Conservation (phyloP, 1,284 basidiomycete species). For the Fistulina hepatica region DNA sequence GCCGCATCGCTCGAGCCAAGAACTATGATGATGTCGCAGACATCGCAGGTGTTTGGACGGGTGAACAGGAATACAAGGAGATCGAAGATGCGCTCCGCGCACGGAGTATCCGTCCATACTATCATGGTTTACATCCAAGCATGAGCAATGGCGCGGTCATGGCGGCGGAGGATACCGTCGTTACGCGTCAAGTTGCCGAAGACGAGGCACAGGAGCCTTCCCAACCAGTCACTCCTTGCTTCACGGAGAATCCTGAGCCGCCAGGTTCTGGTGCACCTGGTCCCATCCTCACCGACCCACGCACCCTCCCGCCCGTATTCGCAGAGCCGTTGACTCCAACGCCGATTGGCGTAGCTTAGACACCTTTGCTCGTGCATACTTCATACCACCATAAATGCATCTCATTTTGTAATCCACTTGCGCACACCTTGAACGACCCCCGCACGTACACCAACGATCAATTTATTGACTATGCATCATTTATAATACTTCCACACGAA, state of each 20-base stretch:
- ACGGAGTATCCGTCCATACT: slow-evolving; percentile 28
- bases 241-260: slow-evolving; percentile 36
- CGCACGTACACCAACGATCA: no score
- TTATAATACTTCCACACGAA: no score
- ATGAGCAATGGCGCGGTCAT: not conserved
- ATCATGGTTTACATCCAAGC: slow-evolving; percentile 1
- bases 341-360: no score
- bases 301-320: no score
- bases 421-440: no score
- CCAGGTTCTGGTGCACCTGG: slow-evolving; percentile 33
- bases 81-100: slow-evolving; percentile 44
- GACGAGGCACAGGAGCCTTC: slow-evolving; percentile 5
- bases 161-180: not conserved
- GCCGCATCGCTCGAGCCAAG: slow-evolving; percentile 45
- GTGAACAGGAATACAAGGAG: slow-evolving; percentile 48
- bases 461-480: no score
- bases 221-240: slow-evolving; percentile 27
- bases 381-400: no score
- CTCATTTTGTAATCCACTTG: no score
- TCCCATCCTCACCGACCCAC: no score
- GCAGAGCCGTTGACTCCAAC: no score
- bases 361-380: no score
- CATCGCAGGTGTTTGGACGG: slow-evolving; percentile 49
- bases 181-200: no score
- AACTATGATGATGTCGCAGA: slow-evolving; percentile 50